Base-by-base conservation (phyloP, 495 filamentous ascomycete genomes). In the Rostrohypoxylon terebratum region DNA sequence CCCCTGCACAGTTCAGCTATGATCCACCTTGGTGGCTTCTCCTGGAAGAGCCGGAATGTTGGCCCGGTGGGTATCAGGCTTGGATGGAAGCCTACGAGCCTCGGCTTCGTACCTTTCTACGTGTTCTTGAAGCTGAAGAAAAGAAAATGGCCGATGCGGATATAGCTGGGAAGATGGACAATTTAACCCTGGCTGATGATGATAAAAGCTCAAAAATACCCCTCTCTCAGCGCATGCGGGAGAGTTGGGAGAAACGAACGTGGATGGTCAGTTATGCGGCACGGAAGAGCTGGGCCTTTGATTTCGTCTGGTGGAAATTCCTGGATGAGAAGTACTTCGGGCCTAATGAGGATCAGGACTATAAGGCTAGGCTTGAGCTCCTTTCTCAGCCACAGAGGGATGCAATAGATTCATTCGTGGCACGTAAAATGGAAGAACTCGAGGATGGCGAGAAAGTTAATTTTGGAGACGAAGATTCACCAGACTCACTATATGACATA, bases 11-110 rank as follows among this genome's bases (percentile, higher is more conserved):
- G 58, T 83, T 85, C 67, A 66, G 71, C 25, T 72, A 77, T 38
- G 77, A 78, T 58, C 77, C 80, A 18, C 80, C 81, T 3, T 83
- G 81, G 82, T 85, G 83, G 82, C 77, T 84, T 13, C 75, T 84
- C 7, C 59, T 84, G 3, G 64, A 79, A 11, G 18, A 25, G 14
- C 79, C 81, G 0, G 83, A 83, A 21, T 65, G 63, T 10, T 84
- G 80, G 81, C 51, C 63, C n/a, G 18, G 33, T 28, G 79, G 78
- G 33, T 71, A 83, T 14, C 60, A 76, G 1, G 16, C 50, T 16
- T 81, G 73, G 66, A 75, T 59, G 42, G 72, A 68, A 31, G 44
- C 31, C 0, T 81, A 76, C 62, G 74, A 55, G n/a, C 51, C 28
- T 55, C 31, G 51, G 6, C 31, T 36, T 3, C 28, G 4, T n/a